Evolutionary conservation across 2,329 filamentous ascomycete genomes (phyloP).

Genomic region (Aureobasidium subglaciale): DNA sequence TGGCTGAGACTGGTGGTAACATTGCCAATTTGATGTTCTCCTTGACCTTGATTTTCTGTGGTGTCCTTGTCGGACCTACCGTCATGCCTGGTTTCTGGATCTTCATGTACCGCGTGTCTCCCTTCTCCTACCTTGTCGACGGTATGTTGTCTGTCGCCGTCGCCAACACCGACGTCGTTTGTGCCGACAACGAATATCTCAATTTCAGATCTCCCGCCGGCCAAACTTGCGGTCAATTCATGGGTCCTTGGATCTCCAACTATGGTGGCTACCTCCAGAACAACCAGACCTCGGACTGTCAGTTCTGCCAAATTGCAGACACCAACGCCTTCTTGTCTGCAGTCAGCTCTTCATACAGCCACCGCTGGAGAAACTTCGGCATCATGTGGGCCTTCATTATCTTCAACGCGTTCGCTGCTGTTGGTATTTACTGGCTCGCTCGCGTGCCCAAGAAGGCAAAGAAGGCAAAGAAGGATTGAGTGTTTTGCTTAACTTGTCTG

Average conservation of each 20-base stretch:
- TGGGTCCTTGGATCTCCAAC: slow-evolving; percentile 26
- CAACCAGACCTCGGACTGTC: slow-evolving; percentile 30
- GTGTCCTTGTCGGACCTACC: slow-evolving; percentile 60
- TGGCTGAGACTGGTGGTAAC: slow-evolving; percentile 68
- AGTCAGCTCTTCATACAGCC: slow-evolving; percentile 37
- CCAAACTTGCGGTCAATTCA: slow-evolving; percentile 34
- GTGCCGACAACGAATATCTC: slow-evolving; percentile 63
- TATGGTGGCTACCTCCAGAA: slow-evolving; percentile 34
- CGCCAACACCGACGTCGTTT: slow-evolving; percentile 58
- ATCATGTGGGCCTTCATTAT: slow-evolving; percentile 47
- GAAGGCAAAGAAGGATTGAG: slow-evolving; percentile 10
- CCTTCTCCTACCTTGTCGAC: slow-evolving; percentile 73
- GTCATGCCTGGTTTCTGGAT: slow-evolving; percentile 68
- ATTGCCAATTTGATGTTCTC: slow-evolving; percentile 69
- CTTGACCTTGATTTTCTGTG: slow-evolving; percentile 61
- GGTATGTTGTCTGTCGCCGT: slow-evolving; percentile 65
- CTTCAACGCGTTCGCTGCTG: slow-evolving; percentile 45
- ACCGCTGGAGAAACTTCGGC: slow-evolving; percentile 50
- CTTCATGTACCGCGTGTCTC: slow-evolving; percentile 75
- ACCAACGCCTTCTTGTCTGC: slow-evolving; percentile 38
- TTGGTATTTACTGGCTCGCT: slow-evolving; percentile 47
- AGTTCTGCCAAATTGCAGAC: slow-evolving; percentile 34
- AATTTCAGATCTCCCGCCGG: slow-evolving; percentile 56
- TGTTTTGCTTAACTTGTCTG: neutral
- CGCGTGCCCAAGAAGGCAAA: slow-evolving; percentile 41